A percentile compares a stretch with the other conserved stretches of the same genome.
phyloP scores from a whole-genome alignment of 1,284 basidiomycete genomes.

The Vanrija sp. region DNA sequence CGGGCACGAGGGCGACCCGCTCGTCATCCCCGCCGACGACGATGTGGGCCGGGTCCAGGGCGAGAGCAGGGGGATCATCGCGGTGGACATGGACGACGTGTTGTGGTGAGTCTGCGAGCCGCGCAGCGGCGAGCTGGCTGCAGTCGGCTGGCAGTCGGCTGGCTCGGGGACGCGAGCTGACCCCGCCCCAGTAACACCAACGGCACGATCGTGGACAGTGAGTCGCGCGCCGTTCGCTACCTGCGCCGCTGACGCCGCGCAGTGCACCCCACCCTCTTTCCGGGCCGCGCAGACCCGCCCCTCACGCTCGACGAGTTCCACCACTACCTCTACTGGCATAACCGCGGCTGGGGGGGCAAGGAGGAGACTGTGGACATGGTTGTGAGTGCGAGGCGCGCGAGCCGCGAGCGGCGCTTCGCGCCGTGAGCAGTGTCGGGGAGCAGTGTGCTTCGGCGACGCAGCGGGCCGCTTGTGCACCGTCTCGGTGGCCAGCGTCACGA shows the following conservation, averaged over 20 bases:
- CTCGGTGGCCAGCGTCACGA: too few species aligned
- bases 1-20: background rate
- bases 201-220: conserved; percentile 61
- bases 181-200: conserved; percentile 56
- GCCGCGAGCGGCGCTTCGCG: too few species aligned
- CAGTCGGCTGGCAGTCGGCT: too few species aligned
- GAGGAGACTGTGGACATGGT: conserved; percentile 45
- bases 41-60: background rate
- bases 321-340: conserved; percentile 60
- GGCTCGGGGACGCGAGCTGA: too few species aligned
- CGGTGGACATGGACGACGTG: conserved; percentile 37
- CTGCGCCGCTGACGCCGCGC: background rate
- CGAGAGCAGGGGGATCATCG: conserved; percentile 24
- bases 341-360: conserved; percentile 67
- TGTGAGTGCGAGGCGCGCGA: conserved; percentile 16
- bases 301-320: conserved; percentile 60
- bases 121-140: too few species aligned
- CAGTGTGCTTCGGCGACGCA: too few species aligned
- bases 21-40: background rate
- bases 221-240: conserved; percentile 27
- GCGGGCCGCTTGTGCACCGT: too few species aligned
- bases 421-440: too few species aligned
- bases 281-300: conserved; percentile 55
- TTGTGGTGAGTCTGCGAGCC: conserved; percentile 17
- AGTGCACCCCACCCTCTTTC: conserved; percentile 62